Evolutionary conservation across 176 grass and related monocot genomes (phyloP).

Genomic region (Rhynchospora pubera): DNA sequence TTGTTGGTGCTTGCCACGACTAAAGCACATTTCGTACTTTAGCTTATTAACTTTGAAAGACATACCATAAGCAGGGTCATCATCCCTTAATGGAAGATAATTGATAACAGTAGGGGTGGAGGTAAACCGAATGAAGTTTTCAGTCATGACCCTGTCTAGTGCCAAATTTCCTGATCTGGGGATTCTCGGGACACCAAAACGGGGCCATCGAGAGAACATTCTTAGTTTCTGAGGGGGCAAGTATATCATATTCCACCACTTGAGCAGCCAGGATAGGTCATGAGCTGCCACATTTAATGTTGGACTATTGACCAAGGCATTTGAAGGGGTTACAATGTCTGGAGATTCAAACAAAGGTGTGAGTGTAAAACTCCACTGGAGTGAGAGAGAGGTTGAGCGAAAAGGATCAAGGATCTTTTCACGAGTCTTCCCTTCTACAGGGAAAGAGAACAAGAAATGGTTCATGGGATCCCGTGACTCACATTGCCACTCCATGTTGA

Average conservation of each 20-base stretch:
- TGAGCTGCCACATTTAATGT: conserved; percentile 65
- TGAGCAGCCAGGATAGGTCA: conserved; percentile 77
- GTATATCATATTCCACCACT: conserved; percentile 75
- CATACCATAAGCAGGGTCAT: conserved; percentile 88
- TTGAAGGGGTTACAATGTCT: conserved; percentile 8
- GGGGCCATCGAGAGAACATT: conserved; percentile 90
- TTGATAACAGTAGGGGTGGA: conserved; percentile 44
- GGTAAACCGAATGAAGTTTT: conserved; percentile 86
- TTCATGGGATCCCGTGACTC: conserved; percentile 83
- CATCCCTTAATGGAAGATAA: conserved; percentile 53
- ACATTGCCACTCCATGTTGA: conserved; percentile 88
- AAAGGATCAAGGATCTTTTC: conserved; percentile 81
- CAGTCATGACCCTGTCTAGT: conserved; percentile 97
- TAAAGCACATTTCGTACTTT: conserved; percentile 69
- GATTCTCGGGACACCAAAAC: conserved; percentile 89
- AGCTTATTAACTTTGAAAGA: conserved; percentile 62
- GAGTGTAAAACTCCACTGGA: conserved; percentile 92
- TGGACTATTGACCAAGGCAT: conserved; percentile 36
- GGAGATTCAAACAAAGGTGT: conserved; percentile 35
- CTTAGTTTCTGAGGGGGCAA: conserved; percentile 95
- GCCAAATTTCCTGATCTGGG: conserved; percentile 82
- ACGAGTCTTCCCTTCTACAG: conserved; percentile 66
- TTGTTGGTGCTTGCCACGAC: conserved; percentile 78
- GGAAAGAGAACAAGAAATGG: conserved; percentile 89
- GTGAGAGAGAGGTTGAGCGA: conserved; percentile 84